phyloP scores from a whole-genome alignment of 495 filamentous ascomycete species.

The Cladorrhinum samala region DNA sequence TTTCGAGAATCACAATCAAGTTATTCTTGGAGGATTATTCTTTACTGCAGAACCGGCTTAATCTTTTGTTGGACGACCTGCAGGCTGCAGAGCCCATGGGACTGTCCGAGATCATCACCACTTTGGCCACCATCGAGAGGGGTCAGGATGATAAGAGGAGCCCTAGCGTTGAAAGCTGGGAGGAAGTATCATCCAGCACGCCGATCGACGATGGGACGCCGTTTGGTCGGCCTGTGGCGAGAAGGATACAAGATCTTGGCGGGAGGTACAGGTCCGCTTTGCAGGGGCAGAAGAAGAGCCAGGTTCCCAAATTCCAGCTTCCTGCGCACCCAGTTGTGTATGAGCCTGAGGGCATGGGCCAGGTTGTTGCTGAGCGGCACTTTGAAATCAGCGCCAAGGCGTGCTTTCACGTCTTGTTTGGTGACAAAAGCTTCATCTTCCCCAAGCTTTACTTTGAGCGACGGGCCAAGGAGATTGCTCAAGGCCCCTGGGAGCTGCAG shows the following conservation, averaged over 20 bases:
- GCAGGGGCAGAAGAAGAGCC: conserved; percentile 42
- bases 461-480: conserved; percentile 70
- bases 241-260: conserved; percentile 46
- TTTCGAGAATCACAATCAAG: conserved; percentile 75
- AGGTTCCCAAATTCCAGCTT: conserved; percentile 72
- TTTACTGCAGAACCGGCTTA: conserved; percentile 74
- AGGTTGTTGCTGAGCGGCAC: conserved; percentile 61
- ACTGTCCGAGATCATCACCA: conserved; percentile 40
- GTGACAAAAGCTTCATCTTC: conserved; percentile 90
- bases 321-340: conserved; percentile 77
- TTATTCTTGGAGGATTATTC: conserved; percentile 83
- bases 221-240: conserved; percentile 33
- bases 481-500: conserved; percentile 72
- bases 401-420: conserved; percentile 91
- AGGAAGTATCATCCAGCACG: conserved; percentile 66
- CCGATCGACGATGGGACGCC: conserved; percentile 53
- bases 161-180: conserved; percentile 86
- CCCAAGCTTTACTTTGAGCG: conserved; percentile 85
- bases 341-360: conserved; percentile 72
- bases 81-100: conserved; percentile 58
- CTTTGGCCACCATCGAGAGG: conserved; percentile 53
- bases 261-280: conserved; percentile 49
- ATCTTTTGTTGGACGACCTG: conserved; percentile 73
- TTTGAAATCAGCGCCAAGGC: conserved; percentile 89
- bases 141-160: conserved; percentile 52